These are phyloP conservation scores for Viola pubescens DNA, from an alignment of 441 rosid species.

Conservation along the genomic window DNA sequence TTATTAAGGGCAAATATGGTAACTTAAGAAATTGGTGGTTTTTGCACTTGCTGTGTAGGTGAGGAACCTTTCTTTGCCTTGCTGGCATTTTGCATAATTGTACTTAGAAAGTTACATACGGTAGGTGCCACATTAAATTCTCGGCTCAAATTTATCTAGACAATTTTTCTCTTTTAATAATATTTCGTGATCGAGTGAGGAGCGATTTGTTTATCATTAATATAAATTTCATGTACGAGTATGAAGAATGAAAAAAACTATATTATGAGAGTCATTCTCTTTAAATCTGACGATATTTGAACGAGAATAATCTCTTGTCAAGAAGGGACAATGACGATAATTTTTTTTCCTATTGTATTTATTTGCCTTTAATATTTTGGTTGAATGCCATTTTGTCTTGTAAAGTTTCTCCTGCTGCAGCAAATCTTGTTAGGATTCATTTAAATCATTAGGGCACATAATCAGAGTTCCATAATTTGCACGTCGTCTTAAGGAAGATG, in stretches of 20 bases:
- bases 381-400: neutral
- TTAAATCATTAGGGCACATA: neutral
- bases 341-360: neutral
- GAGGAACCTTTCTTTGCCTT: slow-evolving; percentile 18
- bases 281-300: too few species aligned
- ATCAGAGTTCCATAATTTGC: slow-evolving; percentile 2
- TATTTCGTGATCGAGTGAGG: too few species aligned
- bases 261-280: too few species aligned
- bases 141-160: slow-evolving; percentile 18
- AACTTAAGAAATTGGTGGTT: neutral
- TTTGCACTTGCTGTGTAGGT: slow-evolving; percentile 11
- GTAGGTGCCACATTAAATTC: slow-evolving; percentile 44
- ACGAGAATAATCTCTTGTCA: too few species aligned
- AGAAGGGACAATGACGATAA: too few species aligned
- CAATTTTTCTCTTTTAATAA: neutral
- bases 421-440: slow-evolving; percentile 3
- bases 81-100: slow-evolving; percentile 18
- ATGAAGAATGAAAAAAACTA: too few species aligned
- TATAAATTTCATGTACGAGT: too few species aligned
- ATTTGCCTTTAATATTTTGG: neutral
- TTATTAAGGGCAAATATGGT: slow-evolving; percentile 5
- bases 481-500: slow-evolving; percentile 2
- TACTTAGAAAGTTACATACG: slow-evolving; percentile 20
- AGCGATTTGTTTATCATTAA: too few species aligned
- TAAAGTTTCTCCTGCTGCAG: neutral